Conservation (phyloP, 2,329 filamentous ascomycete species). For the Ceratocystis variospora region DNA sequence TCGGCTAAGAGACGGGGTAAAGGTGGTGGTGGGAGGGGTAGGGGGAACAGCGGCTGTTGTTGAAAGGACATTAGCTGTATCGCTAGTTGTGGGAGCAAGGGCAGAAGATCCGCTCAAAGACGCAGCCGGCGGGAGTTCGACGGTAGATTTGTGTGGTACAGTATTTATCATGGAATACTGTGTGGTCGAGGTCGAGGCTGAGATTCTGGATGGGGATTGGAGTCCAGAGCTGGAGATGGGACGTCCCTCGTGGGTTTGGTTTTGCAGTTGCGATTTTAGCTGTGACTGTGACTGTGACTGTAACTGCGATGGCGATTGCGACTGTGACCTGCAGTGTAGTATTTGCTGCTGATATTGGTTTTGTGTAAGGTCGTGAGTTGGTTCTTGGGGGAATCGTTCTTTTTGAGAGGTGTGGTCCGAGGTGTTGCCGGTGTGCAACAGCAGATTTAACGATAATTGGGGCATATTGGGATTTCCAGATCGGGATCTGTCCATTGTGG, state of each 20-base stretch:
- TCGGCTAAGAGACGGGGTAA: conserved; percentile 14
- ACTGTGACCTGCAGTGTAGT: not conserved
- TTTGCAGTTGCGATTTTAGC: not conserved
- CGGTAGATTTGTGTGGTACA: not conserved
- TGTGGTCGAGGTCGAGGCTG: not conserved
- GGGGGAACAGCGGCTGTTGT: not conserved
- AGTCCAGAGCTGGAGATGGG: not conserved
- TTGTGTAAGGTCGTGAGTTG: not conserved
- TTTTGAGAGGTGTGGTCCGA: not conserved
- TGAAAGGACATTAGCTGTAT: not conserved
- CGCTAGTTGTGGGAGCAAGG: not conserved
- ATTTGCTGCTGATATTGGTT: not conserved
- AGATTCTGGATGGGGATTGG: not conserved
- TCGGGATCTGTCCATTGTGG: not conserved
- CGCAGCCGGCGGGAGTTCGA: not conserved
- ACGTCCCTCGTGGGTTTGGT: not conserved
- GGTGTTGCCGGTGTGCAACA: not conserved
- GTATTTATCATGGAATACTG: not conserved
- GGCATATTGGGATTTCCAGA: not conserved
- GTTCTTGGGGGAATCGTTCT: not conserved
- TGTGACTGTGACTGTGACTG: too few species aligned
- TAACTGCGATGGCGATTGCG: too few species aligned
- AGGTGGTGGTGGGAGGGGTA: conserved; percentile 10
- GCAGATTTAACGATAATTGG: not conserved
- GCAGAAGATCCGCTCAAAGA: not conserved